Percentiles rank a stretch among this genome's conserved stretches.
Conservation (phyloP, 176 grass and related monocot species). For the Poa annua region DNA sequence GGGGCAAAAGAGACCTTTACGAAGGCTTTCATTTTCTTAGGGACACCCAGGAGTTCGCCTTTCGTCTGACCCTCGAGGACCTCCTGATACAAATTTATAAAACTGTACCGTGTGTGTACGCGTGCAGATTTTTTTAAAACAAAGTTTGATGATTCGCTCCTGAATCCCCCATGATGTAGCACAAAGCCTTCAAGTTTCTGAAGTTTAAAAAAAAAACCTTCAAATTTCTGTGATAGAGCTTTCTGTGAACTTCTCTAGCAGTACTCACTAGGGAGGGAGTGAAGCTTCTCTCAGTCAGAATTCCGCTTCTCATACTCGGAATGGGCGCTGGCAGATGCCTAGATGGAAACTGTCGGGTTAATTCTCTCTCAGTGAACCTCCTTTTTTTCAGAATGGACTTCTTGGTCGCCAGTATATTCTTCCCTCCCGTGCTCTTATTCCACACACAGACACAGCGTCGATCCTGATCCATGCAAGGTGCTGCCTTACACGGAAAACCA, state of each 20-base stretch:
- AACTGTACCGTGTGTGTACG: neutral
- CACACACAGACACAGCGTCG: neutral
- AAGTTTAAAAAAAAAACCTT: too few species aligned
- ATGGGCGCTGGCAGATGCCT: neutral
- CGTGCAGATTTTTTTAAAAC: neutral
- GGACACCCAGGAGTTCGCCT: too few species aligned
- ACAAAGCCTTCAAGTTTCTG: neutral
- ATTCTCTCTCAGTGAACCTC: neutral
- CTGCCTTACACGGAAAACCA: slow-evolving; percentile 16
- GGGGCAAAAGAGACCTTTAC: too few species aligned
- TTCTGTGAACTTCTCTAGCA: slow-evolving; percentile 22
- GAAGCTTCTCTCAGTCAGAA: slow-evolving; percentile 7
- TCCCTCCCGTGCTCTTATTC: neutral
- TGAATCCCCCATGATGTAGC: neutral
- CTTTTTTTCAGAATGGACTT: too few species aligned
- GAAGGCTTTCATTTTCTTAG: too few species aligned
- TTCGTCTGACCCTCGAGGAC: neutral
- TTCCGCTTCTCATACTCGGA: too few species aligned
- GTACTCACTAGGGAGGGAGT: neutral
- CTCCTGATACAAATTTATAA: neutral
- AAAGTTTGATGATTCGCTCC: neutral
- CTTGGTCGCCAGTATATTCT: too few species aligned
- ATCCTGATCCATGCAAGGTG: slow-evolving; percentile 37
- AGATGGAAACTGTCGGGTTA: slow-evolving; percentile 16
- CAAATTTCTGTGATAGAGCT: too few species aligned